phyloP scores from a whole-genome alignment of 2,329 filamentous ascomycete genomes.

The Stagonosporopsis chrysanthemi region DNA sequence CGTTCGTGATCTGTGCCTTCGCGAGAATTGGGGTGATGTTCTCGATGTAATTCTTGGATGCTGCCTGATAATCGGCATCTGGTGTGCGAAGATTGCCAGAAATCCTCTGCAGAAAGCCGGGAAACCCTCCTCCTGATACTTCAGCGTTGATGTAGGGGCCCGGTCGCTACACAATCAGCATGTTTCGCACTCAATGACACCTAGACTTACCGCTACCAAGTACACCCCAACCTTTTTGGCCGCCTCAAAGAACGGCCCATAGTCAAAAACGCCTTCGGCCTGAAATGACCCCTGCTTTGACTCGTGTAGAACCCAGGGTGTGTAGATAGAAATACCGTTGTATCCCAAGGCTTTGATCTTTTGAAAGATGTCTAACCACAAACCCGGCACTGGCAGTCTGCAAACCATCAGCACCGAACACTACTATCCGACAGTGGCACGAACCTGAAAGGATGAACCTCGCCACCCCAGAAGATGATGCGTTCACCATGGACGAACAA shows the following conservation, averaged over 20 bases:
- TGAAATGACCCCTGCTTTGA: conserved; percentile 72
- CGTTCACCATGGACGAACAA: conserved; percentile 73
- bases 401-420: background rate
- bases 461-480: conserved; percentile 73
- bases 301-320: conserved; percentile 78
- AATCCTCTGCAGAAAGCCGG: conserved; percentile 75
- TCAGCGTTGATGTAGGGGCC: conserved; percentile 82
- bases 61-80: conserved; percentile 66
- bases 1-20: conserved; percentile 79
- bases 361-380: conserved; percentile 77
- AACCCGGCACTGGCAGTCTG: conserved; percentile 64
- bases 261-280: conserved; percentile 74
- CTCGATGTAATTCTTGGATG: conserved; percentile 64
- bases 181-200: no score
- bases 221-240: conserved; percentile 76
- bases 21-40: conserved; percentile 72
- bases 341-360: conserved; percentile 83
- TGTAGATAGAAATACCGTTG: conserved; percentile 78
- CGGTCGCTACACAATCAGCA: conserved; percentile 47
- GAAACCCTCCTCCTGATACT: conserved; percentile 75
- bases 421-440: background rate
- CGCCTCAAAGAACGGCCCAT: conserved; percentile 77
- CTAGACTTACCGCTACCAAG: conserved; percentile 63
- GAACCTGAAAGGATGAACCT: conserved; percentile 71
- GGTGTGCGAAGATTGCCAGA: conserved; percentile 68